A percentile compares a stretch with the other conserved stretches of the same genome.
phyloP scores from a whole-genome alignment of 345 rosid genomes.

The Turnera subulata region DNA sequence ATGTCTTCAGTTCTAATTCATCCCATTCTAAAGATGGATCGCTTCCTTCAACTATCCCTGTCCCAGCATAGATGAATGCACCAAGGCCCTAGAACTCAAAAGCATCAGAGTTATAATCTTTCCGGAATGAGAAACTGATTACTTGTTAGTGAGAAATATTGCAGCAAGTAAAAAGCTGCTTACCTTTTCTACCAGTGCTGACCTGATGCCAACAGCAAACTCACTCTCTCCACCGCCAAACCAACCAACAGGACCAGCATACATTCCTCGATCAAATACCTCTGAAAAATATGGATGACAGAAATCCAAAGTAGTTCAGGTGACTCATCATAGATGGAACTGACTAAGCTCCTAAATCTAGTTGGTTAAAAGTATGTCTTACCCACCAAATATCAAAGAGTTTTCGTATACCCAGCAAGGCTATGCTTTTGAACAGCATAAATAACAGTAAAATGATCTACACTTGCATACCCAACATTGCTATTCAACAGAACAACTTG shows the following conservation, averaged over 20 bases:
- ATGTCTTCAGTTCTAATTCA: conserved; percentile 85
- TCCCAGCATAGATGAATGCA: conserved; percentile 79
- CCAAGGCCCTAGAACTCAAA: conserved; percentile 53
- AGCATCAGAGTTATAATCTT: background rate
- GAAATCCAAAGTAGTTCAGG: background rate
- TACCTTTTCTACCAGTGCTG: conserved; percentile 80
- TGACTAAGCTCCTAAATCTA: no score
- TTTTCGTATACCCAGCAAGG: background rate
- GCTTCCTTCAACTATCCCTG: conserved; percentile 86
- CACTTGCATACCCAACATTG: no score
- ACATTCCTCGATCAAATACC: conserved; percentile 91
- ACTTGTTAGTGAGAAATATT: background rate
- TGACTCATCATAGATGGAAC: no score
- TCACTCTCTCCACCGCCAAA: conserved; percentile 97
- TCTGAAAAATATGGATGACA: conserved; percentile 35
- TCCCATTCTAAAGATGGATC: conserved; percentile 75
- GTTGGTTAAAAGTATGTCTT: background rate
- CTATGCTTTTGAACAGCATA: background rate
- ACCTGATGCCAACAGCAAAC: conserved; percentile 88
- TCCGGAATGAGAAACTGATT: background rate
- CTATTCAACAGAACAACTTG: no score
- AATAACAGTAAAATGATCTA: background rate
- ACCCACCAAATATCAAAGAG: no score
- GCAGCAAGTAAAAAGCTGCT: conserved; percentile 8
- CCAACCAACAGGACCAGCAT: conserved; percentile 93